A percentile compares a stretch with the other conserved stretches of the same genome.
Evolutionary conservation across 2,329 filamentous ascomycete genomes (phyloP).

Genomic region (Colletotrichum agaves): DNA sequence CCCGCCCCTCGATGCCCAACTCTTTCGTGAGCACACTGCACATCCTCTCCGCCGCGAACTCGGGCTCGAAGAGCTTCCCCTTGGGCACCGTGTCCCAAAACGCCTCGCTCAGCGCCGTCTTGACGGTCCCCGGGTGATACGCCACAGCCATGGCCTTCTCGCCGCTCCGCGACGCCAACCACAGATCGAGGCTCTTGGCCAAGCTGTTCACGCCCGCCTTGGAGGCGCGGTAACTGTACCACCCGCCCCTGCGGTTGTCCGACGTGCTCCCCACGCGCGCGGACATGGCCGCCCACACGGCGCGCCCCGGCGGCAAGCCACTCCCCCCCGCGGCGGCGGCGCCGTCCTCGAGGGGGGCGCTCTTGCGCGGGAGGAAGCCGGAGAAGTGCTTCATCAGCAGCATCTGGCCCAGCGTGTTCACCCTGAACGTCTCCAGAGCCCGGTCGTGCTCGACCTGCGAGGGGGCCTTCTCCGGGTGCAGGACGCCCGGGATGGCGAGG

Average conservation of each 20-base stretch:
- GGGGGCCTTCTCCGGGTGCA: conserved; percentile 78
- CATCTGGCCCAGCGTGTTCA: conserved; percentile 80
- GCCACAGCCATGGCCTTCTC: conserved; percentile 74
- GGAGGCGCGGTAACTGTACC: conserved; percentile 83
- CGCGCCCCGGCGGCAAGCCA: conserved; percentile 51
- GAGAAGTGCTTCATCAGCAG: conserved; percentile 82
- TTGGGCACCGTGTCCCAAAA: conserved; percentile 75
- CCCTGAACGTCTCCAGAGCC: conserved; percentile 75
- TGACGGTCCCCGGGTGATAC: conserved; percentile 85
- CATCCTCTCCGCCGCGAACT: conserved; percentile 74
- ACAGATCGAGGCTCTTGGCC: conserved; percentile 77
- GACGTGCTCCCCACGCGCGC: conserved; percentile 80
- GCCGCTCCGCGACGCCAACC: conserved; percentile 66
- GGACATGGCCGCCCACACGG: conserved; percentile 79
- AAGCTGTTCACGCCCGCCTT: conserved; percentile 81
- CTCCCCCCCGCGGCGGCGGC: conserved; percentile 3
- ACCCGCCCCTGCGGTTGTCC: conserved; percentile 80
- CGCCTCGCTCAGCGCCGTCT: conserved; percentile 76
- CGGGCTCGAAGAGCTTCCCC: conserved; percentile 72
- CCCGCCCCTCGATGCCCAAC: conserved; percentile 63
- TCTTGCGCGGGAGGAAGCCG: conserved; percentile 72
- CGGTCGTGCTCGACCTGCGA: conserved; percentile 69
- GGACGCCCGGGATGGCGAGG: conserved; percentile 76
- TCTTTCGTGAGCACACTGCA: conserved; percentile 65
- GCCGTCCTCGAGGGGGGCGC: conserved; percentile 48